Conservation (phyloP, 225 moss, liverwort and hornwort genomes). For the Pleurozium schreberi region DNA sequence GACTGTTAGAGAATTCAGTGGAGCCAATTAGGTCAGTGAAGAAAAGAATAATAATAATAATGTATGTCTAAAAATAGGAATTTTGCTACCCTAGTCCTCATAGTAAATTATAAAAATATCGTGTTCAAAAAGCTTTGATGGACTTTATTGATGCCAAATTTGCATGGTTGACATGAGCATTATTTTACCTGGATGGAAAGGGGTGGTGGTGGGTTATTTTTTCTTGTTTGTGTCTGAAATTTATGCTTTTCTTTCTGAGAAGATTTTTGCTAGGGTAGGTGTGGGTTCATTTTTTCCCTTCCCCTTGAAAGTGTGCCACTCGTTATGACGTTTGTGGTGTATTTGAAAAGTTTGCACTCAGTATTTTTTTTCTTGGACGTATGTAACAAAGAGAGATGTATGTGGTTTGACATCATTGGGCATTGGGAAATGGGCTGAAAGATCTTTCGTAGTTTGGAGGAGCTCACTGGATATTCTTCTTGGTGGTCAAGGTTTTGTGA, state of each 20-base stretch:
- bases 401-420: neutral
- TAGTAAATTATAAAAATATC: neutral
- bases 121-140: too few relatives aligned
- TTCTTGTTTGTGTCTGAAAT: neutral
- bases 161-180: neutral
- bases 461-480: neutral
- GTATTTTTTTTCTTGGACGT: neutral
- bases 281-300: neutral
- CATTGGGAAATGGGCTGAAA: neutral
- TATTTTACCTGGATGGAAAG: neutral
- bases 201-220: too few relatives aligned
- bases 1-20: neutral
- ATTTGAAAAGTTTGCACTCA: neutral
- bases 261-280: neutral
- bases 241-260: too few relatives aligned
- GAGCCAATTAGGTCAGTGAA: neutral
- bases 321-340: neutral
- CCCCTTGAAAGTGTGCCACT: neutral
- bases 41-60: too few relatives aligned
- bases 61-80: neutral
- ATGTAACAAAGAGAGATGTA: too few relatives aligned
- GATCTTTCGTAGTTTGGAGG: neutral
- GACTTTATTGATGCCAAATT: neutral
- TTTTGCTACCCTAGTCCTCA: neutral
- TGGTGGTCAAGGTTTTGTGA: neutral